Base-by-base conservation (phyloP, 805 yeast species). In the Wickerhamomyces bisporus region DNA sequence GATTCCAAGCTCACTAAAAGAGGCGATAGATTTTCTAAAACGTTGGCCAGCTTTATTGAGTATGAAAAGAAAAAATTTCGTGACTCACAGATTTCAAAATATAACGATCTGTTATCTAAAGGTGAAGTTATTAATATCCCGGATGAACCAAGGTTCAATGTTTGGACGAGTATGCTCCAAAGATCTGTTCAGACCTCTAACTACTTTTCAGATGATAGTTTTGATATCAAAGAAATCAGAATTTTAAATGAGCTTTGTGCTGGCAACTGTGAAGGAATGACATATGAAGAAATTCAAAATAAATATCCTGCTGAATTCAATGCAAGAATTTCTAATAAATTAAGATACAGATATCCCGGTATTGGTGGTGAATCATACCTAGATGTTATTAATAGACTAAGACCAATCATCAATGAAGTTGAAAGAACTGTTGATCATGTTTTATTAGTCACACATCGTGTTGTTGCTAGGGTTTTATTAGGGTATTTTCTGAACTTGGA, bases 311-410 rank as follows among this genome's bases (percentile, higher is more conserved):
- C 74, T 26, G 98, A 91, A 58, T 91, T 81, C 55, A 76, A 73
- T 30, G 74, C 87, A 14, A 73, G 98, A 41, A 62, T 86, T 48
- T 67, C 71, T 30, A 83, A 87, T 60, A 91, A 91, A 61, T 69
- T 91, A 50, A 69, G 81, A 14, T 91, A 91, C 61, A 69, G 98
- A 43, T 91, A 91, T 56, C 98, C 98, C 2, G 98, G 98, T 4
- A 85, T 87, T 35, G 97, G 98, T 7, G 98, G 98, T 14, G 98
- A 91, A 61, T 85, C 95, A 0, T 91, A 91, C 51, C 64, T 91
- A 49, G 98, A 91, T 62, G 98, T 93, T 11, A 82, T 93, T 53
- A 86, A 88, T 48, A 71, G 98, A 44, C 70, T 91, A 40, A 71
- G 95, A 43, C 95, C 97, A 1, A 76, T 91, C 15, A 91, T 91